These are phyloP conservation scores for Zalaria sp. DNA, from an alignment of 2,329 filamentous ascomycete genomes.

Conservation along the genomic window DNA sequence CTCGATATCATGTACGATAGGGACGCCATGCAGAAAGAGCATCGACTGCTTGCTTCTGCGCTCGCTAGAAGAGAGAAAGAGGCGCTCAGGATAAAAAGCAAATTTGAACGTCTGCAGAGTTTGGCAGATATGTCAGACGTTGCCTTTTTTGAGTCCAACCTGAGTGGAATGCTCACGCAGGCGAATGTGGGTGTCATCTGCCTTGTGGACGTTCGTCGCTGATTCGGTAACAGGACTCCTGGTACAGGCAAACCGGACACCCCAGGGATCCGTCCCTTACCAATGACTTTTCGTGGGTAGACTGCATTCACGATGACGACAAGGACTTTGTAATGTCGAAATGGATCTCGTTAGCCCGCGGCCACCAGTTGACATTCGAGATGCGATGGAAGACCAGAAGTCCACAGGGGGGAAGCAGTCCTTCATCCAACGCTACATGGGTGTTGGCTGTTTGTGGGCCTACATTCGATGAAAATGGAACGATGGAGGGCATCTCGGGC, in stretches of 20 bases:
- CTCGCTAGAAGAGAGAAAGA: constrained; percentile 5
- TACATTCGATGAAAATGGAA: constrained; percentile 7
- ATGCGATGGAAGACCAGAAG: constrained; percentile 8
- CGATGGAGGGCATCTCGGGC: constrained; percentile 8
- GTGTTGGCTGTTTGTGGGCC: constrained; percentile 11
- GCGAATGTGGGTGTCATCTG: not conserved
- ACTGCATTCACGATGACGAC: constrained; percentile 2
- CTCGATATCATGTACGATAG: constrained; percentile 15
- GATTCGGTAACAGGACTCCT: not conserved
- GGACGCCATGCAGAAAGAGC: constrained; percentile 20
- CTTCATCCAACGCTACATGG: constrained; percentile 6
- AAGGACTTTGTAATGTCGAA: constrained; percentile 3
- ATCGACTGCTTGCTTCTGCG: constrained; percentile 6
- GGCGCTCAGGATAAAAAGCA: constrained; percentile 11
- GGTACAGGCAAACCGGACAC: not conserved
- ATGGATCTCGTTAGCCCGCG: constrained; percentile 6
- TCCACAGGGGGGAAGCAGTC: constrained; percentile 3
- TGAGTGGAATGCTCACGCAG: not conserved
- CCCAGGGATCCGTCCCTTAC: not conserved
- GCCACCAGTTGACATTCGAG: constrained; percentile 8
- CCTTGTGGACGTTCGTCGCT: not conserved
- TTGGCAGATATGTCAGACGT: constrained; percentile 21
- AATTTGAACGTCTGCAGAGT: constrained; percentile 18
- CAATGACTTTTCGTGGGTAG: constrained; percentile 1
- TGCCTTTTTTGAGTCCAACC: constrained; percentile 12